Evolutionary conservation across 495 filamentous ascomycete species (phyloP), one percentile per base, ranked within the genome.

Genomic region (Aspergillus ostianus): DNA sequence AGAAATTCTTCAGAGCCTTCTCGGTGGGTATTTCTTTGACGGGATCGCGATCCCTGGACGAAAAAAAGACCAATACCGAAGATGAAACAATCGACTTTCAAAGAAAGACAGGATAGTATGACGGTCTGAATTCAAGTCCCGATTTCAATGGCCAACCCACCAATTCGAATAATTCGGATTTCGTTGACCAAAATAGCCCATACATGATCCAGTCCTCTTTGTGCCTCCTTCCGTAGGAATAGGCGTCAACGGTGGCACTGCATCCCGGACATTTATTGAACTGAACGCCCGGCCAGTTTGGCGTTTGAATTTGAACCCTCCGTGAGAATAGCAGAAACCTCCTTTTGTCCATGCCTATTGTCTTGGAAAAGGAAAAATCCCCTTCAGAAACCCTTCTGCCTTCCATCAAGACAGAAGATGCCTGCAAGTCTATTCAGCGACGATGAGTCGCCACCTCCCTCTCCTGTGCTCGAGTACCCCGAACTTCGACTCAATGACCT

Each of bases 401-500:
- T 41, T 12, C 3, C 15, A 15, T 41, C 36, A 15, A 41, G 36
- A 41, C 13, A 41, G 36, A 17, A 41, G 8, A 41, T 41, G 36
- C 36, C 36, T 15, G 3, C 36, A 13, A 41, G 36, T 15, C 36
- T 41, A 41, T 41, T 17, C 13, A 41, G 36, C 36, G 36, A 41
- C 13, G 36, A 41, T 15, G 36, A 41, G 36, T 41, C 36, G 36
- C 36, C 36, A 10, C 36, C 59, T 45, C 47, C 62, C 9, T 19
- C 57, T 15, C 66, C 66, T 49, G 36, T 17, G 1, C 57, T 53
- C 12, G 23, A 60, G 2, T 30, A 55, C 8, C 48, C 57, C 47
- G 46, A 30, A 52, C 23, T 69, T 27, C 29, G 66, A 7, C 29
- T 77, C 29, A 50, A 19, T 2, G 17, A 30, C 7, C 62, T 76